A percentile compares a stretch with the other conserved stretches of the same genome.
Conservation (phyloP, 192 early-diverging fungal genomes). For the Podila clonocystis region DNA sequence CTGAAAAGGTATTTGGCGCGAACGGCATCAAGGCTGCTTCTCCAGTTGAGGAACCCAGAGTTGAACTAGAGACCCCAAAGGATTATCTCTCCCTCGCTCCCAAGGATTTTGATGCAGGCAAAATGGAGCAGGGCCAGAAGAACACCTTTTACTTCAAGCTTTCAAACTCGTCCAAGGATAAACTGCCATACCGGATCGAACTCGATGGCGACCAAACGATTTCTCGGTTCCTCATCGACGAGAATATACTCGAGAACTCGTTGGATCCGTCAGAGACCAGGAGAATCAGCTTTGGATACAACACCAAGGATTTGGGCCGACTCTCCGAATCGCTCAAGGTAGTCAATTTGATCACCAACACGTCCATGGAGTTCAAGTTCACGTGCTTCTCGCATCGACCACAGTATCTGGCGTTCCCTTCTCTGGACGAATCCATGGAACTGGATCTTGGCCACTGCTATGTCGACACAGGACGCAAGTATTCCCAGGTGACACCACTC, state of each 20-base stretch:
- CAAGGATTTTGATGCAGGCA: conserved; percentile 59
- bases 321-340: conserved; percentile 63
- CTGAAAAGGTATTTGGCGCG: background rate
- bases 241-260: conserved; percentile 34
- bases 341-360: conserved; percentile 44
- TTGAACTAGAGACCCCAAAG: background rate
- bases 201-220: background rate
- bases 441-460: conserved; percentile 88
- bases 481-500: conserved; percentile 76
- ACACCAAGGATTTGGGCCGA: conserved; percentile 60
- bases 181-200: conserved; percentile 48
- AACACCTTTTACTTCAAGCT: conserved; percentile 64
- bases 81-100: conserved; percentile 56
- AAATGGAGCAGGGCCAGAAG: conserved; percentile 57
- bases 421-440: conserved; percentile 61
- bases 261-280: conserved; percentile 64
- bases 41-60: background rate
- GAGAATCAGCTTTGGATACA: conserved; percentile 65
- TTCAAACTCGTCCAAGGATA: conserved; percentile 45
- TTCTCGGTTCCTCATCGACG: conserved; percentile 39
- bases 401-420: conserved; percentile 72
- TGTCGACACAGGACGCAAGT: conserved; percentile 77
- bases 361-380: conserved; percentile 55
- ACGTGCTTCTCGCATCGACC: conserved; percentile 60
- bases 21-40: no score